Conservation (phyloP, 148 eudicot species). For the Gaultheria prostrata region DNA sequence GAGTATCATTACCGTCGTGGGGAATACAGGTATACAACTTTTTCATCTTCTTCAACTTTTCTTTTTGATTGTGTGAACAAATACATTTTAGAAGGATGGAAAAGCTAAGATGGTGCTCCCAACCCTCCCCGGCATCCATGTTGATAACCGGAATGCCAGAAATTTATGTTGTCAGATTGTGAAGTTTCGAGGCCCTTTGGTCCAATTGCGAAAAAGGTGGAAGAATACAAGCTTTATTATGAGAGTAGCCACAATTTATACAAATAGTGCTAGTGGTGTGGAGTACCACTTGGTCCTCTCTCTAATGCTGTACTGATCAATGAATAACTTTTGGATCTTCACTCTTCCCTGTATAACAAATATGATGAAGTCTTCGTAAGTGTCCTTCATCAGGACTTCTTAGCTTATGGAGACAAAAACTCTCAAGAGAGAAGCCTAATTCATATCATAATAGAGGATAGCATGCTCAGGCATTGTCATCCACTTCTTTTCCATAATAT, state of each 20-base stretch:
- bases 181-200: not conserved
- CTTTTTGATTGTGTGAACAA: not conserved
- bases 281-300: not conserved
- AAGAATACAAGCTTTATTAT: not conserved
- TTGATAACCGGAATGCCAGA: no score
- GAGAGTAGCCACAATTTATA: not conserved
- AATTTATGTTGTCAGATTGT: not conserved
- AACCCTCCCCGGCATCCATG: not conserved
- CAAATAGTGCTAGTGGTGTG: not conserved
- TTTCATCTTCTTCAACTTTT: not conserved
- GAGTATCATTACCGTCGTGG: conserved; percentile 56
- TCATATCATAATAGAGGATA: not conserved
- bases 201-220: not conserved
- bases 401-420: not conserved
- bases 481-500: not conserved
- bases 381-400: not conserved
- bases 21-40: conserved; percentile 60
- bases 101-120: not conserved
- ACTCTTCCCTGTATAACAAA: not conserved
- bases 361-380: not conserved
- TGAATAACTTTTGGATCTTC: not conserved
- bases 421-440: not conserved
- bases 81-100: not conserved
- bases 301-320: not conserved
- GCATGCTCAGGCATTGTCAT: not conserved